These are phyloP conservation scores for Populus simonii DNA, from an alignment of 345 rosid species.

Conservation along the genomic window DNA sequence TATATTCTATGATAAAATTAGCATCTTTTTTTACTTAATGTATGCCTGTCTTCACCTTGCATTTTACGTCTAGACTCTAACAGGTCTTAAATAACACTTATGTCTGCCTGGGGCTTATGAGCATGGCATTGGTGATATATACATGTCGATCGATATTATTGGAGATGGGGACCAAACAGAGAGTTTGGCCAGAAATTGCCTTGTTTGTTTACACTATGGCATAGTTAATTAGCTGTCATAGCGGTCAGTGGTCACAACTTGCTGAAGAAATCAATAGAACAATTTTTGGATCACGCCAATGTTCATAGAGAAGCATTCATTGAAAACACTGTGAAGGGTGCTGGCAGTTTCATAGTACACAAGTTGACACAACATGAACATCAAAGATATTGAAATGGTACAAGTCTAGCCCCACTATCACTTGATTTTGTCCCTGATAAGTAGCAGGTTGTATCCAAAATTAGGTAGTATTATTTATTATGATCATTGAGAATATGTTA, in stretches of 20 bases:
- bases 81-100: too few species aligned
- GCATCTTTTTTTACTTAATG: background rate
- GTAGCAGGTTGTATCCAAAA: background rate
- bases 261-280: background rate
- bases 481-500: background rate
- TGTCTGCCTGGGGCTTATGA: background rate
- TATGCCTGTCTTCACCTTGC: too few species aligned
- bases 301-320: background rate
- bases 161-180: background rate
- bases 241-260: background rate
- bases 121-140: background rate
- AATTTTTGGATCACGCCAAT: background rate
- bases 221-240: background rate
- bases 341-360: background rate
- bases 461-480: background rate
- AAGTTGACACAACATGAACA: background rate
- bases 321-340: background rate
- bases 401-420: background rate
- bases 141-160: background rate
- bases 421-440: conserved; percentile 4
- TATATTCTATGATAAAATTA: background rate
- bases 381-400: background rate
- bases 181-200: background rate
- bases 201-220: background rate
- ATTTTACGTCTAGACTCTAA: too few species aligned